phyloP scores from a whole-genome alignment of 768 basidiomycete genomes.

The Amanita polypyramis region DNA sequence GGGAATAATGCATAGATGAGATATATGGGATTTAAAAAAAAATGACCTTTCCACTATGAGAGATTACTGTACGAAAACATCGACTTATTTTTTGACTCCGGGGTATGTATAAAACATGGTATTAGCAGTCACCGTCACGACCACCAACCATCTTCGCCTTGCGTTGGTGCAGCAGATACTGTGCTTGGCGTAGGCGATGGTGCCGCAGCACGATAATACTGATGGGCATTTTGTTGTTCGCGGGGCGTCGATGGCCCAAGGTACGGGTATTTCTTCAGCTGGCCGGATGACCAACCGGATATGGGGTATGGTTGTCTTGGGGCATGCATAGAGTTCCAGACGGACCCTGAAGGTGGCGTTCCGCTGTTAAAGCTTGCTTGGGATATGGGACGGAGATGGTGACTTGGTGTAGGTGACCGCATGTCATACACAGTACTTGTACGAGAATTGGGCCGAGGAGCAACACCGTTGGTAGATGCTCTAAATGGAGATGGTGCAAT shows the following conservation, averaged over 20 bases:
- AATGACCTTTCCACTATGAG: neutral
- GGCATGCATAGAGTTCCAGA: conserved; percentile 65
- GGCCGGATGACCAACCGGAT: conserved; percentile 4
- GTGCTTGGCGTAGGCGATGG: conserved; percentile 72
- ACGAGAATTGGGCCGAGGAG: conserved; percentile 66
- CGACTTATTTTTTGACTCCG: too few relatives aligned
- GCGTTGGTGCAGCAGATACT: conserved; percentile 62
- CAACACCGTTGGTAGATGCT: conserved; percentile 22
- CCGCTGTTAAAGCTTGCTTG: conserved; percentile 27
- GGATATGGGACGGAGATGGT: conserved; percentile 18
- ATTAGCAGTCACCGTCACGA: conserved; percentile 25
- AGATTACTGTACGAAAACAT: neutral
- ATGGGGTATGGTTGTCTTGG: conserved; percentile 21
- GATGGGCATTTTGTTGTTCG: conserved; percentile 17
- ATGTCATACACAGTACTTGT: conserved; percentile 50
- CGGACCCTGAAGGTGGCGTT: conserved; percentile 45
- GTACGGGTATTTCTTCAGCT: conserved; percentile 22
- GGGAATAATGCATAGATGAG: neutral
- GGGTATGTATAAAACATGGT: conserved; percentile 2
- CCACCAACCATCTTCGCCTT: conserved; percentile 76
- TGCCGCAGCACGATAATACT: conserved; percentile 22
- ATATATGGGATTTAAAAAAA: neutral
- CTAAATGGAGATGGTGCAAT: conserved; percentile 17
- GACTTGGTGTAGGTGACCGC: conserved; percentile 42
- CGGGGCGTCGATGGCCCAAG: conserved; percentile 27